Base-by-base conservation (phyloP, 768 basidiomycete genomes). In the Paxillus rubicundulus region DNA sequence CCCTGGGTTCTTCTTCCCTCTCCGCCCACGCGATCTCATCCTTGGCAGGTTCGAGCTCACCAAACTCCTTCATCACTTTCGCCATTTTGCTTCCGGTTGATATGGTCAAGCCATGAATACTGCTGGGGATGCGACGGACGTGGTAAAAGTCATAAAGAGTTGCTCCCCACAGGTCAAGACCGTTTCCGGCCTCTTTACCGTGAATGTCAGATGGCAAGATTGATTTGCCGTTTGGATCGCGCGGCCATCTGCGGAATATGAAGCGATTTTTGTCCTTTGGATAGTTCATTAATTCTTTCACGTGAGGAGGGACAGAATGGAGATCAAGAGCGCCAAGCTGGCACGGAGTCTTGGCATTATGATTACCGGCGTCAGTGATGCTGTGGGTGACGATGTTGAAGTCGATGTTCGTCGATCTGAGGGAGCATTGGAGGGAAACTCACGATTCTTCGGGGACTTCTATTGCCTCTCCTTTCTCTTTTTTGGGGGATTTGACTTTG, bases 101-200 rank as follows among this genome's bases (percentile, higher is more conserved):
- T 43, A 56, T 56, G 24, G 51, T 59, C 9, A 45, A 6, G 3
- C 5, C 37, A 2, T 48, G 18, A 2, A 5, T 0, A 14, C 0
- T 33, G 30, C 12, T 8, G 4, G 60, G 60, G 13, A 57, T 14
- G 27, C 54, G 33, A 28, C 39, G 43, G 46, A 61, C 37, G 52
- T 34, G n/a, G 43, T 59, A 68, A 50, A 68, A 69, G 43, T 69
- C 67, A 41, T 60, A 63, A 28, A 68, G 61, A 1, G 68, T 69
- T 0, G 65, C 65, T 5, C 63, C 68, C 67, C 67, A 68, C 17
- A 57, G 17, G 20, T 54, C 9, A 20, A 58, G 50, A 5, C 57
- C 61, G 13, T 63, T 63, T 18, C 43, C 54, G 1, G 64, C 60
- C 36, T 58, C 42, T 42, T 68, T 66, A 0, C 67, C 64, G 1